Percentiles rank a stretch among this genome's conserved stretches.
These are phyloP conservation scores for Metarhizium rileyi DNA, from an alignment of 2,329 filamentous ascomycete species.

Conservation along the genomic window DNA sequence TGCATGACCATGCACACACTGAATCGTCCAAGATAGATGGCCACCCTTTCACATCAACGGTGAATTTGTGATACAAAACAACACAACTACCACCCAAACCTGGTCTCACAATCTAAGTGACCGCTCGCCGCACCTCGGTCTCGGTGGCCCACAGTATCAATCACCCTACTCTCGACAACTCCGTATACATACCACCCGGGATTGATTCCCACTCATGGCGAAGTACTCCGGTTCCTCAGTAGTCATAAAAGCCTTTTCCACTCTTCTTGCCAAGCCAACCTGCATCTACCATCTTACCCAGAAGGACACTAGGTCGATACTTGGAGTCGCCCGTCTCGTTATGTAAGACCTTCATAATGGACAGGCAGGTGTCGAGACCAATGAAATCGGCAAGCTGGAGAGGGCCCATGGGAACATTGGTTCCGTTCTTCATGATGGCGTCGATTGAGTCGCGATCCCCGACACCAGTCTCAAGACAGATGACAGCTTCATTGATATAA, in stretches of 20 bases:
- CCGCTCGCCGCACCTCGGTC: too few species aligned
- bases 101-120: too few species aligned
- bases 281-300: conserved; percentile 94
- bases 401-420: conserved; percentile 96
- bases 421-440: conserved; percentile 98
- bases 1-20: too few species aligned
- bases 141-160: too few species aligned
- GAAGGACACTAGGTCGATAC: conserved; percentile 78
- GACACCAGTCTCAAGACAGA: conserved; percentile 89
- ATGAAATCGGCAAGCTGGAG: conserved; percentile 94
- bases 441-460: conserved; percentile 88
- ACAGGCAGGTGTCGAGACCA: conserved; percentile 86
- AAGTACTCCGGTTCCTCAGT: conserved; percentile 32
- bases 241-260: conserved; percentile 92
- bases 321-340: conserved; percentile 90
- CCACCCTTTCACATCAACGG: too few species aligned
- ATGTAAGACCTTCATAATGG: conserved; percentile 94
- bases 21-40: too few species aligned
- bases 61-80: too few species aligned
- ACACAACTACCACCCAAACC: too few species aligned
- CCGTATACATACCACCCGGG: not conserved
- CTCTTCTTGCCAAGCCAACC: conserved; percentile 98
- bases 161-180: too few species aligned
- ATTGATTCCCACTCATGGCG: not conserved
- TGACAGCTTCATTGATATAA: conserved; percentile 97